Evolutionary conservation across 768 basidiomycete genomes (phyloP).

Genomic region (Podaxis pistillaris): DNA sequence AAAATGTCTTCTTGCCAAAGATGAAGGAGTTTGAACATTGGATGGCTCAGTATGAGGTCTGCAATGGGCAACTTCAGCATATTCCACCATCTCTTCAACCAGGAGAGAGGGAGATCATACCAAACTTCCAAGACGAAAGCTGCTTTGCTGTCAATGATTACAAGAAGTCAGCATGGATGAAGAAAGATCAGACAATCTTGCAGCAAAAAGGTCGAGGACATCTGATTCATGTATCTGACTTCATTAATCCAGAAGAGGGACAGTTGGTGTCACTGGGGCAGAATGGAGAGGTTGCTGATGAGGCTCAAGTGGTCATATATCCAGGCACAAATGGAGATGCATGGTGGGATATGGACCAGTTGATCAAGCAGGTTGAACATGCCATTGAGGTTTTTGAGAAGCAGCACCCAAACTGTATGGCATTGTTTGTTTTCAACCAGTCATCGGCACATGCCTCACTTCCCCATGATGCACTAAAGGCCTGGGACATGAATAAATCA

Average conservation of each 20-base stretch:
- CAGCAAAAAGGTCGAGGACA: constrained; percentile 30
- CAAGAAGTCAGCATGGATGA: not conserved
- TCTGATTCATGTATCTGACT: constrained; percentile 40
- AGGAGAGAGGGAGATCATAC: constrained; percentile 26
- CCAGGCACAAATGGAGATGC: no score
- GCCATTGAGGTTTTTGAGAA: no score
- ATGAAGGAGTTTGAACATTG: constrained; percentile 21
- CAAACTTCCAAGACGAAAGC: constrained; percentile 30
- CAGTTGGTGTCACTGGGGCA: no score
- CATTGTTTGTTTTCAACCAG: no score
- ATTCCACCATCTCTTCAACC: constrained; percentile 20
- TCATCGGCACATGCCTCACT: constrained; percentile 22
- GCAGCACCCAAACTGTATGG: no score
- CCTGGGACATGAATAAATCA: no score
- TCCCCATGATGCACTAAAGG: constrained; percentile 15
- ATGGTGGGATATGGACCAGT: no score
- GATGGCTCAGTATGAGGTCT: constrained; percentile 18
- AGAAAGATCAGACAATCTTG: constrained; percentile 21
- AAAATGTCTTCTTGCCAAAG: constrained; percentile 25
- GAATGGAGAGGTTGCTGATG: no score
- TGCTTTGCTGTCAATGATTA: constrained; percentile 29
- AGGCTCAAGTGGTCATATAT: no score
- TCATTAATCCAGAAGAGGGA: constrained; percentile 30
- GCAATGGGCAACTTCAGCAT: constrained; percentile 18
- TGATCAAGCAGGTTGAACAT: no score